A percentile compares a stretch with the other conserved stretches of the same genome.
Evolutionary conservation across 805 yeast species (phyloP).

Genomic region (Tetrapisispora taiwanensis): DNA sequence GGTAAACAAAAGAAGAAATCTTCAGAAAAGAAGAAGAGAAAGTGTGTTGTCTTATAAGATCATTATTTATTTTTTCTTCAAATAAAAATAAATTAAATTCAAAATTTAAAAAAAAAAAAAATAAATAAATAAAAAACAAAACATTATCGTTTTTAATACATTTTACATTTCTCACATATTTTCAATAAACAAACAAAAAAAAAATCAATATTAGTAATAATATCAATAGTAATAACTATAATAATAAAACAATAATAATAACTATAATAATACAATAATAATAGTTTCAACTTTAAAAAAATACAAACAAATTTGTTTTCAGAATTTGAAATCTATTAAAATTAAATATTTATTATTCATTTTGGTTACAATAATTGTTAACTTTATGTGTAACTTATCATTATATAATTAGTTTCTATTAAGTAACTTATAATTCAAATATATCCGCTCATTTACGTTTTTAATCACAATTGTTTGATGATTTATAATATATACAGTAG

Average conservation of each 20-base stretch:
- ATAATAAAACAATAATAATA: not conserved
- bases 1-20: constrained; percentile 17
- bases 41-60: constrained; percentile 56
- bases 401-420: constrained; percentile 1
- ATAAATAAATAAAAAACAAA: too few relatives aligned
- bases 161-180: not conserved
- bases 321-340: too few relatives aligned
- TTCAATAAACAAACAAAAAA: not conserved
- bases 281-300: not conserved
- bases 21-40: constrained; percentile 44
- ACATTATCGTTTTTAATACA: not conserved
- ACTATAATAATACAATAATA: not conserved
- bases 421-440: constrained; percentile 2
- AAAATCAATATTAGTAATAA: not conserved
- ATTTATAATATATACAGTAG: too few relatives aligned
- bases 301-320: too few relatives aligned
- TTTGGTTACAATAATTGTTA: not conserved
- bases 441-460: constrained; percentile 2
- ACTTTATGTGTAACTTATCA: not conserved
- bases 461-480: too few relatives aligned
- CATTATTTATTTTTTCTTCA: not conserved
- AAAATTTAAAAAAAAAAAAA: too few relatives aligned
- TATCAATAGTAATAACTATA: not conserved
- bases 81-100: too few relatives aligned
- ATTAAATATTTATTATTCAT: not conserved